Evolutionary conservation across 495 filamentous ascomycete species (phyloP), one percentile per base, ranked within the genome.

Genomic region (Usnea hakonensis): DNA sequence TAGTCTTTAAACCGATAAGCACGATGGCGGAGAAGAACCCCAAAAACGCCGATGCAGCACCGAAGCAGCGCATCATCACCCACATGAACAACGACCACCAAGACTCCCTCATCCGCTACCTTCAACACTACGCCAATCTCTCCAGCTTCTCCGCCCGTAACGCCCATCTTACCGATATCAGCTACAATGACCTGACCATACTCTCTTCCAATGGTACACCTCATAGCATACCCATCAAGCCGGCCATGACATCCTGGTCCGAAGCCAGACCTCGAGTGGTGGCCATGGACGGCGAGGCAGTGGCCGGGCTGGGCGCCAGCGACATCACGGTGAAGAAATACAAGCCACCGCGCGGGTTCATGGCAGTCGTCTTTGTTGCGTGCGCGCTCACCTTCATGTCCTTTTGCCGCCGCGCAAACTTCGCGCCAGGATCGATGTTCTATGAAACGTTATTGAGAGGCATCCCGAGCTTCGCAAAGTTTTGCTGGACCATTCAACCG

Each of bases 21-120:
- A 57, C n/a, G 9, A 60, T 56, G 57, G 30, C 32, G 23, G 28
- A 43, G 8, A 58, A 48, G 21, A 1, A 17, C 44, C 14, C 59
- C 43, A 58, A 62, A 36, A 11, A 6, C 13, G 11, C 48, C 2
- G 66, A 68, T 14, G 55, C 66, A 63, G 75, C 78, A 8, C 66
- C 75, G 63, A 87, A 85, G 63, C 61, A 78, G 43, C 85, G 86
- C 70, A 87, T 90, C 68, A 81, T 88, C 69, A 77, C 78, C 35
- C 90, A 94, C 78, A 91, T 94, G 88, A 92, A 92, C 77, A 76
- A 75, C 43, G 86, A 90, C 77, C 90, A 92, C 74, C 71, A 74
- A 65, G 77, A 79, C 65, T 87, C 88, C 35, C 78, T 94, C 19
- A 69, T 74, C 46, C 80, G 86, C 62, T 91, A 88, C 74, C 79